These are phyloP conservation scores for Lycium barbarum DNA, from an alignment of 257 asterid genomes.

Conservation along the genomic window DNA sequence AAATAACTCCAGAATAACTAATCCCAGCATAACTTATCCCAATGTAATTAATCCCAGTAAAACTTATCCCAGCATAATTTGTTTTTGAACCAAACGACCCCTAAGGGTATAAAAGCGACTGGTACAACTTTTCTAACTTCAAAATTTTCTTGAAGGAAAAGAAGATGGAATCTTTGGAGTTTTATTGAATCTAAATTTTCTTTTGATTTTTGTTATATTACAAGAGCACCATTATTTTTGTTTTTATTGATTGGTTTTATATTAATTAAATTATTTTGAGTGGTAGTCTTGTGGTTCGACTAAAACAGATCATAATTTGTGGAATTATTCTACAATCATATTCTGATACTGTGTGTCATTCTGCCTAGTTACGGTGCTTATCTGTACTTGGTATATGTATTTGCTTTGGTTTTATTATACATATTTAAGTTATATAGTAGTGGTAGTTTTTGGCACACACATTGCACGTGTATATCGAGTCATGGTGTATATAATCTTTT, in stretches of 20 bases:
- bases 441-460: no score
- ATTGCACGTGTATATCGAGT: no score
- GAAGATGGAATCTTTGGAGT: slow-evolving; percentile 44
- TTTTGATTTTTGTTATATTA: slow-evolving; percentile 37
- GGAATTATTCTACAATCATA: neutral
- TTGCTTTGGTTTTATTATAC: no score
- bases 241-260: neutral
- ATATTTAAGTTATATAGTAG: no score
- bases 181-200: neutral
- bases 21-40: no score
- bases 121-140: slow-evolving; percentile 16
- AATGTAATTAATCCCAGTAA: no score
- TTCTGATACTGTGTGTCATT: neutral
- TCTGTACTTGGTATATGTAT: no score
- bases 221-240: slow-evolving; percentile 39
- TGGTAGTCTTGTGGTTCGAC: slow-evolving; percentile 25
- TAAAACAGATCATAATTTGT: neutral
- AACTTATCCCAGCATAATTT: no score
- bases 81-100: no score
- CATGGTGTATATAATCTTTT: no score
- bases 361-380: neutral
- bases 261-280: neutral
- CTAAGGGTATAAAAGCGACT: slow-evolving; percentile 14
- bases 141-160: neutral
- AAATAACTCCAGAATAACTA: no score